A percentile compares a stretch with the other conserved stretches of the same genome.
Evolutionary conservation across 345 rosid species (phyloP).

Genomic region (Corymbia maculata): DNA sequence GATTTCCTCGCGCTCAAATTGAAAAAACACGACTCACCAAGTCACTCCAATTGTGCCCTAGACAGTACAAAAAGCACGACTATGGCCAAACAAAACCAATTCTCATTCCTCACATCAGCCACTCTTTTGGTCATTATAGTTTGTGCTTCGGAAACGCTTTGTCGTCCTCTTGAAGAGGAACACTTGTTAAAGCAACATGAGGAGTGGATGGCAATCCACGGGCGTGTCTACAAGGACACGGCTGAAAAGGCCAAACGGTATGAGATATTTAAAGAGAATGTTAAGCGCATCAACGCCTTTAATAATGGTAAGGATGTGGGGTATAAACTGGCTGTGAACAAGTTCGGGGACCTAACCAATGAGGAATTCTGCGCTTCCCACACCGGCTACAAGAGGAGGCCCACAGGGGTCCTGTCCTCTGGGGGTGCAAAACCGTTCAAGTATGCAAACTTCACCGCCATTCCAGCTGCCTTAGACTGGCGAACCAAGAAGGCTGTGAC

Average conservation of each 20-base stretch:
- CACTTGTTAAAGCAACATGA: conserved; percentile 17
- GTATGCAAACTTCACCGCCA: conserved; percentile 6
- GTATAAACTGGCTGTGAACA: conserved; percentile 16
- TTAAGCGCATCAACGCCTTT: conserved; percentile 4
- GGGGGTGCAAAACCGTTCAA: background rate
- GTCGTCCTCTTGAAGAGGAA: conserved; percentile 8
- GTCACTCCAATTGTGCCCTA: background rate
- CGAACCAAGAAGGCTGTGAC: conserved; percentile 24
- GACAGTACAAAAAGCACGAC: background rate
- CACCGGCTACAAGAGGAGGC: conserved; percentile 4
- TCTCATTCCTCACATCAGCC: background rate
- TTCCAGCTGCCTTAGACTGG: conserved; percentile 24
- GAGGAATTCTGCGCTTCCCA: conserved; percentile 17
- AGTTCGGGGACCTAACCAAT: conserved; percentile 18
- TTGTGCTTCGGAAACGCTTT: background rate
- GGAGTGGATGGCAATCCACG: conserved; percentile 13
- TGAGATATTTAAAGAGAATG: conserved; percentile 6
- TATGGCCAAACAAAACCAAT: background rate
- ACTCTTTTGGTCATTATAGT: background rate
- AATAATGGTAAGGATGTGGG: background rate
- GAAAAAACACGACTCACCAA: conserved; percentile 13
- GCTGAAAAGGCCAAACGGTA: conserved; percentile 3
- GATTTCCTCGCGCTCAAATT: background rate
- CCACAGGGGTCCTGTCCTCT: background rate
- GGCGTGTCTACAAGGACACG: conserved; percentile 3